Conservation (phyloP, 345 rosid species). For the Eucalyptus cloeziana region DNA sequence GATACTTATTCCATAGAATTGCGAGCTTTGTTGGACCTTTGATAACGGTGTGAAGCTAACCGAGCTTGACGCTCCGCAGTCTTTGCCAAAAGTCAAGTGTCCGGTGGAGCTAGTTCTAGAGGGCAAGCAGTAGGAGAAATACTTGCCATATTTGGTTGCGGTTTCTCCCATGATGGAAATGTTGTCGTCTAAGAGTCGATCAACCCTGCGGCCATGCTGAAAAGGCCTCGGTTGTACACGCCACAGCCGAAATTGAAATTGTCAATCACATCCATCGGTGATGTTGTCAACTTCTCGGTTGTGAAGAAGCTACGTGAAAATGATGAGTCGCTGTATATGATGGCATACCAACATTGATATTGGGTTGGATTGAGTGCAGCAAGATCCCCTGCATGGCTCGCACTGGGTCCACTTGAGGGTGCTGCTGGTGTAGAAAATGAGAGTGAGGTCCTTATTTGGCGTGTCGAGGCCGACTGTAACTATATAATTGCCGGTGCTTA, state of each 20-base stretch:
- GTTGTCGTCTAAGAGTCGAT: neutral
- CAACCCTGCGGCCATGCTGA: neutral
- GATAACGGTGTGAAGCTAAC: constrained; percentile 10
- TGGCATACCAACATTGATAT: neutral
- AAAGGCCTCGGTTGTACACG: neutral
- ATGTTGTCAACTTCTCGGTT: neutral
- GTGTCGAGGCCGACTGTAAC: constrained; percentile 3
- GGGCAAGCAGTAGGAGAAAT: constrained; percentile 17
- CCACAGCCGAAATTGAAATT: constrained; percentile 12
- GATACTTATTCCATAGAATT: constrained; percentile 6
- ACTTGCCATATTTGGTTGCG: neutral
- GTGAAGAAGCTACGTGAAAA: neutral
- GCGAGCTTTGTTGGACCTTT: neutral
- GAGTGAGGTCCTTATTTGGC: neutral
- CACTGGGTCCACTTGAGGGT: constrained; percentile 18
- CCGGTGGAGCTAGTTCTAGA: constrained; percentile 4
- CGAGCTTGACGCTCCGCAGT: neutral
- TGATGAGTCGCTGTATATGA: neutral
- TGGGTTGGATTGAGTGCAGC: constrained; percentile 1
- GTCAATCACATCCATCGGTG: neutral
- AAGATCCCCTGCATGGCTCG: neutral
- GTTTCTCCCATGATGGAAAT: constrained; percentile 4
- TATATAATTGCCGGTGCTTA: neutral
- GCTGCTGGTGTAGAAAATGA: constrained; percentile 11
- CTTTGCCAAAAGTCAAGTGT: constrained; percentile 1